Conservation (phyloP, 2,329 filamentous ascomycete species). For the Aspergillus unguis region DNA sequence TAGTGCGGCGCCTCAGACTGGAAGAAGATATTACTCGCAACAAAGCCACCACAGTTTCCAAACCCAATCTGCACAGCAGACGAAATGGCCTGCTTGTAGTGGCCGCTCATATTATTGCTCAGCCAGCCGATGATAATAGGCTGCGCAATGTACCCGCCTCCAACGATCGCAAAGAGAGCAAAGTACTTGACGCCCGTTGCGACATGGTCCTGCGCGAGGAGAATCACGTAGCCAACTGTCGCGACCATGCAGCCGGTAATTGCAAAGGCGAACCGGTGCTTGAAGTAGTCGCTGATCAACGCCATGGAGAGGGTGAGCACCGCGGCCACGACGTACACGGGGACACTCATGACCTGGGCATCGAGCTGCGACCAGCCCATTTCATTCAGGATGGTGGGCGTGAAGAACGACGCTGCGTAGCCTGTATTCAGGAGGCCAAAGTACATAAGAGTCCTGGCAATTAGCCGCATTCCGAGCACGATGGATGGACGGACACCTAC, state of each 20-base stretch:
- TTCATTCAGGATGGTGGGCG: constrained; percentile 33
- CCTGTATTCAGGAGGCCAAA: constrained; percentile 16
- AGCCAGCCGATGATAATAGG: constrained; percentile 36
- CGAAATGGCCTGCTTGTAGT: constrained; percentile 40
- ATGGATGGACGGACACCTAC: constrained; percentile 15
- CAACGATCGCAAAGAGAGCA: constrained; percentile 25
- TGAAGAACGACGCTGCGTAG: constrained; percentile 23
- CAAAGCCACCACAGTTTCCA: constrained; percentile 46
- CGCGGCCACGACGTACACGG: constrained; percentile 29
- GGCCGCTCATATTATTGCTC: constrained; percentile 42
- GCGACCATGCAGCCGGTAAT: constrained; percentile 10
- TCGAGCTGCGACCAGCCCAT: constrained; percentile 30
- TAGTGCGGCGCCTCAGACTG: constrained; percentile 37
- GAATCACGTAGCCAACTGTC: constrained; percentile 13
- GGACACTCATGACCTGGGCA: constrained; percentile 34
- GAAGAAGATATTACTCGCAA: constrained; percentile 44
- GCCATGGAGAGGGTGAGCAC: constrained; percentile 22
- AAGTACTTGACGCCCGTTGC: constrained; percentile 17
- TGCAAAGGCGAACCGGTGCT: constrained; percentile 14
- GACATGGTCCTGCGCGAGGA: constrained; percentile 9
- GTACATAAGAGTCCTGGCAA: constrained; percentile 7
- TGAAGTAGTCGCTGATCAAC: constrained; percentile 13
- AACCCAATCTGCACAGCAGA: constrained; percentile 43
- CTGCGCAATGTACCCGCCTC: constrained; percentile 28
- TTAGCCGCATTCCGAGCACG: not conserved